Base-by-base conservation (phyloP, 2,329 filamentous ascomycete species). In the Botrytis paeoniae region DNA sequence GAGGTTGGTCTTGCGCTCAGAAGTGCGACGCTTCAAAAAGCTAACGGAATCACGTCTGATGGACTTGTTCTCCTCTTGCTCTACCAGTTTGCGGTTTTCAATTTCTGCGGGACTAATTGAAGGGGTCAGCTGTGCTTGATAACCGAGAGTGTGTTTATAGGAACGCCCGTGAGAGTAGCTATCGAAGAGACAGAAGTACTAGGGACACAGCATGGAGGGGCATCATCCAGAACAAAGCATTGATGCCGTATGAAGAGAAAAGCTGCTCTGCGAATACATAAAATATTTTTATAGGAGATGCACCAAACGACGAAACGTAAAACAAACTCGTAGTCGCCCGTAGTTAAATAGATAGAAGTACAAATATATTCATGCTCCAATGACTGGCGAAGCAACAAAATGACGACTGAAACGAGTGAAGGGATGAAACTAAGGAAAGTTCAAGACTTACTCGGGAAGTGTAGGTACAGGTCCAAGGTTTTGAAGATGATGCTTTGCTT, bases 61-160 rank as follows among this genome's bases (percentile, higher is more conserved):
- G 5, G 29, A 39, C 57, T 73, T 73, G 51, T 39, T 68, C 41
- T 57, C 63, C n/a, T 61, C 48, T 59, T 72, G 29, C n/a, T 70
- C 57, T 69, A 68, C 51, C 66, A 69, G 43, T 25, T 69, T 69
- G 37, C 65, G 45, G 29, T 29, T 57, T 25, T 43, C 59, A 32
- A 29, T 54, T 48, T 73, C 39, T 20, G 32, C 45, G 12, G 32
- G 68, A 29, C 57, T 70, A 32, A 20, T 51, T 45, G 18, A 63
- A 29, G 18, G 29, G 37, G 65, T 69, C 18, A 69, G 65, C n/a
- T 32, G 25, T 69, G 65, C 35, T 59, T 29, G 45, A 22, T 41
- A 64, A 41, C n/a, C 1, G 25, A 51, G 6, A n/a, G 3, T 39
- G 25, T 37, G 25, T 54, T 29, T 4, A 20, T 22, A 35, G 20